A percentile compares a stretch with the other conserved stretches of the same genome.
phyloP scores from a whole-genome alignment of 1,139 yeast species.

The Zygosaccharomyces sapae region DNA sequence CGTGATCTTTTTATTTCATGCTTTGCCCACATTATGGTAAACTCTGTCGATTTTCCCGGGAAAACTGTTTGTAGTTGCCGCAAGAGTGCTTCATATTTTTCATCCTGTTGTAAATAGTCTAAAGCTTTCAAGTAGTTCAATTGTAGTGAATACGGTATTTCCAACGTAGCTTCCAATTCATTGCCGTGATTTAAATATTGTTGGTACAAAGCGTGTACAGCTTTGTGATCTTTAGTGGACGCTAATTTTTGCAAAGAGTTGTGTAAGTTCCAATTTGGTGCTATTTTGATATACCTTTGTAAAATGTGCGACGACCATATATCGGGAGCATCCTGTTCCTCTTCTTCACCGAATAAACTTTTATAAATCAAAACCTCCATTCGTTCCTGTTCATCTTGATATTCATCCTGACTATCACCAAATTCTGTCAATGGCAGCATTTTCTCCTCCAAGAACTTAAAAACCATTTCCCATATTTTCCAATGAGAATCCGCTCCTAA shows the following conservation, averaged over 20 bases:
- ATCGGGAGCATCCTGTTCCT: slow-evolving; percentile 13
- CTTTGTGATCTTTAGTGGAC: slow-evolving; percentile 27
- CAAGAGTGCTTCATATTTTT: slow-evolving; percentile 39
- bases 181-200: slow-evolving; percentile 35
- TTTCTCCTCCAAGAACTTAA: slow-evolving; percentile 44
- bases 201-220: slow-evolving; percentile 29
- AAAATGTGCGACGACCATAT: slow-evolving; percentile 33
- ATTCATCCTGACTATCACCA: slow-evolving; percentile 31
- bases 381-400: slow-evolving; percentile 14
- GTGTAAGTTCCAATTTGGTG: slow-evolving; percentile 11
- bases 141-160: slow-evolving; percentile 43
- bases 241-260: slow-evolving; percentile 33
- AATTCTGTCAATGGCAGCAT: slow-evolving; percentile 34
- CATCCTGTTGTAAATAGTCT: slow-evolving; percentile 25
- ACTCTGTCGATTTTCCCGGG: slow-evolving; percentile 57
- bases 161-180: slow-evolving; percentile 36
- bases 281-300: slow-evolving; percentile 21
- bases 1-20: slow-evolving; percentile 43
- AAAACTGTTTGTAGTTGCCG: slow-evolving; percentile 43
- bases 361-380: slow-evolving; percentile 22
- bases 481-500: slow-evolving; percentile 53
- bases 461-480: slow-evolving; percentile 54
- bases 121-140: slow-evolving; percentile 47
- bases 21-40: slow-evolving; percentile 49
- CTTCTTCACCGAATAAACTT: slow-evolving; percentile 8